A percentile compares a stretch with the other conserved stretches of the same genome.
These are phyloP conservation scores for Emmonsiellopsis sp. DNA, from an alignment of 2,329 filamentous ascomycete species.

Conservation along the genomic window DNA sequence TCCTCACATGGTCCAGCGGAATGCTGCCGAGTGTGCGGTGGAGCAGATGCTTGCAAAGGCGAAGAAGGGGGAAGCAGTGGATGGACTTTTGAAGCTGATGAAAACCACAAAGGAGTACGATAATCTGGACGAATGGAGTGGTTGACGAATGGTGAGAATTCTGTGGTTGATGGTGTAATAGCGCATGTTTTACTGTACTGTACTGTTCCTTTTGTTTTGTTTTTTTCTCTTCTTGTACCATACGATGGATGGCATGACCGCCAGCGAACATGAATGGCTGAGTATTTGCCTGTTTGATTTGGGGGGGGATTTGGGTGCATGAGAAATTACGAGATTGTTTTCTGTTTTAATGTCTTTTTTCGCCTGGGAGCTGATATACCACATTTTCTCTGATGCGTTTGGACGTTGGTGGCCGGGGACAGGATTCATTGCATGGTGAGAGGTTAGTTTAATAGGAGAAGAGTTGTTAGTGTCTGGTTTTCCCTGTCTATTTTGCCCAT, in stretches of 20 bases:
- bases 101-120: conserved; percentile 22
- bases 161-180: background rate
- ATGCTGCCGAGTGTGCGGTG: conserved; percentile 8
- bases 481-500: too few relatives aligned
- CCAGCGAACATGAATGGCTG: background rate
- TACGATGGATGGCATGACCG: background rate
- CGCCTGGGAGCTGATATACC: too few relatives aligned
- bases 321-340: too few relatives aligned
- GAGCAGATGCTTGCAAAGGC: conserved; percentile 16
- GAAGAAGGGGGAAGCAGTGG: conserved; percentile 27
- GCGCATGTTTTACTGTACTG: background rate
- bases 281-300: too few relatives aligned
- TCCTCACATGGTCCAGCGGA: conserved; percentile 9
- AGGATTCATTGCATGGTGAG: too few relatives aligned
- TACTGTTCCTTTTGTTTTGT: background rate
- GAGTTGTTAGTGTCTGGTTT: too few relatives aligned
- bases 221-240: background rate
- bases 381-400: too few relatives aligned
- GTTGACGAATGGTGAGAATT: conserved; percentile 7
- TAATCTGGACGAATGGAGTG: conserved; percentile 16
- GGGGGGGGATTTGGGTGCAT: too few relatives aligned
- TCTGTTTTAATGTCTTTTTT: too few relatives aligned
- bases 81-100: conserved; percentile 32
- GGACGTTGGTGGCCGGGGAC: too few relatives aligned
- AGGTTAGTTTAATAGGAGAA: too few relatives aligned